Evolutionary conservation across 169 alveolate species (phyloP).

Genomic region (Plasmodium fragile): DNA sequence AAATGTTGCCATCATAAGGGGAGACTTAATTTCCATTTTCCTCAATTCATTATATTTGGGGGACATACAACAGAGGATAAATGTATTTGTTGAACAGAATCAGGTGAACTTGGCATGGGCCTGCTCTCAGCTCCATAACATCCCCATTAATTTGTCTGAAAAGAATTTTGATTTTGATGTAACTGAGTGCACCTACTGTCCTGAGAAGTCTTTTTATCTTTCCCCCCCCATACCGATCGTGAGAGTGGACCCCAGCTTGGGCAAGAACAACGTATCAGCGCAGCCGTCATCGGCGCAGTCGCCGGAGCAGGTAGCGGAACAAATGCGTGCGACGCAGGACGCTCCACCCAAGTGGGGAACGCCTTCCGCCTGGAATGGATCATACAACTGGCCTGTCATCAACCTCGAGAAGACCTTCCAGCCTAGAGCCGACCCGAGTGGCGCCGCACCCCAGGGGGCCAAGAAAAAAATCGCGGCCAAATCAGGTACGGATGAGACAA

Average conservation of each 20-base stretch:
- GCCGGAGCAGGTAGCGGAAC: background rate
- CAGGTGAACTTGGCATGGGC: constrained; percentile 87
- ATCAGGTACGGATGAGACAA: background rate
- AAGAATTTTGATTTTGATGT: constrained; percentile 68
- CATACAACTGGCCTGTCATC: constrained; percentile 67
- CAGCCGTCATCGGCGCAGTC: background rate
- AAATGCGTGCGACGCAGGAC: background rate
- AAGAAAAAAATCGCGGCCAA: background rate
- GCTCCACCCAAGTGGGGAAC: background rate
- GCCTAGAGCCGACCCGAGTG: background rate
- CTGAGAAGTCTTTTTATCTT: constrained; percentile 37
- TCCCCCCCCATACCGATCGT: constrained; percentile 70
- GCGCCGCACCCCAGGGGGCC: background rate
- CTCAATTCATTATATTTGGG: constrained; percentile 85
- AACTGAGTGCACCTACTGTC: constrained; percentile 35
- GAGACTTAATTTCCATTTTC: constrained; percentile 86
- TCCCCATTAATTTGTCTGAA: constrained; percentile 78
- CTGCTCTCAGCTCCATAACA: constrained; percentile 79
- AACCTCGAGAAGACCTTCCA: constrained; percentile 7
- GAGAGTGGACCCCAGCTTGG: background rate
- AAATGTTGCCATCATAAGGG: constrained; percentile 79
- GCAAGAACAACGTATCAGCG: background rate
- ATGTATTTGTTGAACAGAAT: constrained; percentile 86
- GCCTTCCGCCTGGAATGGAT: constrained; percentile 17
- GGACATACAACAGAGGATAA: constrained; percentile 87